Evolutionary conservation across 2,329 filamentous ascomycete genomes (phyloP), one percentile per base, ranked within the genome.

Genomic region (Taxawa tesnikishii): DNA sequence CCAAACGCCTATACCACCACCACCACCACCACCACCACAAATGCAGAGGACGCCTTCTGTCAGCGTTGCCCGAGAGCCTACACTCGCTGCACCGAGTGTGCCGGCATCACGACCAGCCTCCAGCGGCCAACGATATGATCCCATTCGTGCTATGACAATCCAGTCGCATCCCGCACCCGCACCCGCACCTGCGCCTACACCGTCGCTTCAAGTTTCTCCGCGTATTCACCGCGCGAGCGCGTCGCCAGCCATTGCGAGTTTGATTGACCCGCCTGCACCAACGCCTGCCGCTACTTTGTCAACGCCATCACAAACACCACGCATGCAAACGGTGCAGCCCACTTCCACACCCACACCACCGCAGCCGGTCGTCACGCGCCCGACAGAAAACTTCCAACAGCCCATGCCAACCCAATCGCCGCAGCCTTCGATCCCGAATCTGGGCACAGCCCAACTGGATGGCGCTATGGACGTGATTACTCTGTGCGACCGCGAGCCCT

Each of bases 161-260:
- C 51, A 50, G 11, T 36, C 44, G 16, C 28, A 51, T 6, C 34
- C 44, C 15, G 39, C 41, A 11, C 45, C 43, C 12, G 42, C 43
- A 19, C 45, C 42, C 15, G 28, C 41, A 7, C 31, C 38, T 21
- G 38, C 36, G n/a, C n/a, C n/a, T n/a, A 36, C 40, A 23, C 43
- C 40, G 33, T 57, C 39, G 39, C 51, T 44, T 47, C 60, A 47
- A 49, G 35, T 54, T 11, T 59, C 59, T 26, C 55, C 60, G 13
- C 55, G 49, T 38, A 56, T 70, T 33, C 79, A 80, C 55, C 74
- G 80, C 33, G 80, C 83, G n/a, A 88, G 82, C 51, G 81, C 81
- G 24, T 94, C 88, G 4, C 87, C 88, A 1, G 88, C 88, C 3
- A 94, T 94, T 44, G 79, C 84, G 5, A 93, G 83, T 56, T 69